Evolutionary conservation across 768 basidiomycete species (phyloP).

Genomic region (Gyrodon lividus): DNA sequence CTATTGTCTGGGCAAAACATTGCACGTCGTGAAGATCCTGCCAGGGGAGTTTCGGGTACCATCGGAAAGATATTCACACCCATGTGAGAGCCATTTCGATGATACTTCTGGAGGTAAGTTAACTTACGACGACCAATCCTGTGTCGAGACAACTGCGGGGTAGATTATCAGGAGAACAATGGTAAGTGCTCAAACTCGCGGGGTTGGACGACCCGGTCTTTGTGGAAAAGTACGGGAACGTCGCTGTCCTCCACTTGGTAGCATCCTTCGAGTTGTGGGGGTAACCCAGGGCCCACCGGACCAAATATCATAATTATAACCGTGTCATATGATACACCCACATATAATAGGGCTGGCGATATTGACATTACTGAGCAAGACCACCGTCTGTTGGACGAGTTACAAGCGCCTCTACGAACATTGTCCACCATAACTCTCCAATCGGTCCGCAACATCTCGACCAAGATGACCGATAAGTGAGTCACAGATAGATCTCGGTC

Average conservation of each 20-base stretch:
- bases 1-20: conserved; percentile 2
- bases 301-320: conserved; percentile 15
- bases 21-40: conserved; percentile 22
- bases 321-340: conserved; percentile 1
- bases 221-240: not conserved
- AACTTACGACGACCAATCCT: too few relatives aligned
- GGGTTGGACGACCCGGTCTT: not conserved
- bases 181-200: not conserved
- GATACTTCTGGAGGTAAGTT: not conserved
- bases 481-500: conserved; percentile 5
- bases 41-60: conserved; percentile 15
- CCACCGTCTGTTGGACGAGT: not conserved
- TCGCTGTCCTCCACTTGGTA: not conserved
- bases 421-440: not conserved
- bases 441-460: conserved; percentile 10
- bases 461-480: conserved; percentile 33
- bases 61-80: conserved; percentile 12
- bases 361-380: conserved; percentile 14
- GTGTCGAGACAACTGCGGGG: conserved; percentile 10
- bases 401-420: not conserved
- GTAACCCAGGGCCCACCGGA: not conserved
- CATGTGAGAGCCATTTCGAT: conserved; percentile 3
- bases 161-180: conserved; percentile 2
- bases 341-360: conserved; percentile 1
- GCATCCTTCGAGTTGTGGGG: not conserved